These are phyloP conservation scores for Citrus maxima DNA, from an alignment of 345 rosid species.

Conservation along the genomic window DNA sequence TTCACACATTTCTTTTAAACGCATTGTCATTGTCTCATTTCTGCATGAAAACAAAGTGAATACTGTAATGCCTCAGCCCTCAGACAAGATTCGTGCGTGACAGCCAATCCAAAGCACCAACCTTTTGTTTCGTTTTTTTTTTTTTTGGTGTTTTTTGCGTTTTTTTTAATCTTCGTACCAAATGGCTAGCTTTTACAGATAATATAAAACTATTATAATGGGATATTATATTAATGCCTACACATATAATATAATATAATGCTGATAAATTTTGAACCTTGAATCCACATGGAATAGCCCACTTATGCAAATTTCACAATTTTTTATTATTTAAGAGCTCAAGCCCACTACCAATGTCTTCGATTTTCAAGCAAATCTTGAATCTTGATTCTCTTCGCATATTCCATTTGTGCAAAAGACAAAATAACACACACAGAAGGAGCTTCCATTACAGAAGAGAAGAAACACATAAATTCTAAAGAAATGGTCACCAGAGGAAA, in stretches of 20 bases:
- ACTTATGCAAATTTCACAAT: neutral
- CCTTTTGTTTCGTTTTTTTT: no score
- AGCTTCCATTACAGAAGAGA: neutral
- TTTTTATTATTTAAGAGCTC: neutral
- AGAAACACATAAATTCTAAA: neutral
- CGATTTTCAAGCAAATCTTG: neutral
- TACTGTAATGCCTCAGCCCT: neutral
- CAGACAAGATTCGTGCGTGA: slow-evolving; percentile 5
- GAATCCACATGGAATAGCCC: neutral
- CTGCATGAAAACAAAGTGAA: neutral
- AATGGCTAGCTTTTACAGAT: neutral
- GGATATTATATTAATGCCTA: neutral
- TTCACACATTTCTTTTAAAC: slow-evolving; percentile 16
- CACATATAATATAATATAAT: neutral
- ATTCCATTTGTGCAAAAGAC: slow-evolving; percentile 13
- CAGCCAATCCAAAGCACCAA: slow-evolving; percentile 12
- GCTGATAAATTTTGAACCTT: neutral
- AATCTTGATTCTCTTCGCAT: slow-evolving; percentile 2
- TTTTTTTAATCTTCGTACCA: no score
- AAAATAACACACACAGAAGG: neutral
- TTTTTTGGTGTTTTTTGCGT: no score
- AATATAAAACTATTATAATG: neutral
- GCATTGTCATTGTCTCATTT: neutral
- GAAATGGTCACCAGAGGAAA: neutral
- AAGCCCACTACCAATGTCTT: neutral